phyloP scores from a whole-genome alignment of 1,139 yeast genomes.

The Saccharomyces hybrid region DNA sequence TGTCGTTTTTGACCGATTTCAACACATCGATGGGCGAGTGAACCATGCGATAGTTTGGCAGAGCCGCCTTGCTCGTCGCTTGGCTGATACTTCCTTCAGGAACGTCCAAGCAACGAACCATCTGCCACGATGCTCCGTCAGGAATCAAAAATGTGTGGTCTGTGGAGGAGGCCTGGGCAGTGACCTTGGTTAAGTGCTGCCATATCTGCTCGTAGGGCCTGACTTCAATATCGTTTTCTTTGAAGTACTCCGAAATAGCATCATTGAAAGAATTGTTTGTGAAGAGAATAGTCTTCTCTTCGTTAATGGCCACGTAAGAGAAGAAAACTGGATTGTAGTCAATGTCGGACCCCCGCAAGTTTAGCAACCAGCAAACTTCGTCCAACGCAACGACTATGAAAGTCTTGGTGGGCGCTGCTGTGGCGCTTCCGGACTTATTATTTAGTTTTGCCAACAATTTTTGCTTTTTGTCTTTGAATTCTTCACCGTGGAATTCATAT shows the following conservation, averaged over 20 bases:
- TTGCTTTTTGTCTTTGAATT: slow-evolving; percentile 36
- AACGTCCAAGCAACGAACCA: slow-evolving; percentile 38
- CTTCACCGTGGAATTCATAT: slow-evolving; percentile 43
- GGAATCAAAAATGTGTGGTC: slow-evolving; percentile 48
- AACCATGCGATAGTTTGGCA: slow-evolving; percentile 39
- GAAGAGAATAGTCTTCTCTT: slow-evolving; percentile 49
- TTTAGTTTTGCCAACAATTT: slow-evolving; percentile 29
- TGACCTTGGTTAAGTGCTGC: slow-evolving; percentile 37
- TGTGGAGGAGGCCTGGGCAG: slow-evolving; percentile 5
- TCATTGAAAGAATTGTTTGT: slow-evolving; percentile 38
- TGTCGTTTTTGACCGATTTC: slow-evolving; percentile 69
- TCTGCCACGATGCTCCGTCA: slow-evolving; percentile 71
- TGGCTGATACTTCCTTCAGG: not conserved
- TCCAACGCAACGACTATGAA: slow-evolving; percentile 70
- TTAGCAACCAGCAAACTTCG: slow-evolving; percentile 88
- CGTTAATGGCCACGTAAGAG: slow-evolving; percentile 61
- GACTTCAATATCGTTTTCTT: slow-evolving; percentile 37
- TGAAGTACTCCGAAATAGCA: slow-evolving; percentile 29
- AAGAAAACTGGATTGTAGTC: slow-evolving; percentile 88
- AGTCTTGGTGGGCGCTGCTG: slow-evolving; percentile 8
- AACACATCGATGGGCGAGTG: slow-evolving; percentile 59
- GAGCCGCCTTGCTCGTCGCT: slow-evolving; percentile 34
- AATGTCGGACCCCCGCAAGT: slow-evolving; percentile 79
- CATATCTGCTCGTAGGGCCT: slow-evolving; percentile 53
- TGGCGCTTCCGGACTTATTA: slow-evolving; percentile 33